Conservation (phyloP, 2,329 filamentous ascomycete genomes). For the Diaporthe sp. region DNA sequence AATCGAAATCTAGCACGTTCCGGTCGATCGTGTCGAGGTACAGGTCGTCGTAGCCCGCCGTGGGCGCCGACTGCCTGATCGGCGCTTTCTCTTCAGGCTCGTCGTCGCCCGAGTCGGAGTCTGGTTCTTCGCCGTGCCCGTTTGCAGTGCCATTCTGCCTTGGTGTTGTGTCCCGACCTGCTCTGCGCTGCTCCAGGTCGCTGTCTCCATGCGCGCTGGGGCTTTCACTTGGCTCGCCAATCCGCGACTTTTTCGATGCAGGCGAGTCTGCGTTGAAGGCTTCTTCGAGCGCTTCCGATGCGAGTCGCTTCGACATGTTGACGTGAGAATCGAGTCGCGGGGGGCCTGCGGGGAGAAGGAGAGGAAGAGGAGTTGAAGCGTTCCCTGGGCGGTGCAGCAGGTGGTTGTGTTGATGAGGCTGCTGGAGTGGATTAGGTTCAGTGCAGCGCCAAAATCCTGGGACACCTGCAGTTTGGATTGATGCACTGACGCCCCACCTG, state of each 20-base stretch:
- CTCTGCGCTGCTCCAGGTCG: constrained; percentile 50
- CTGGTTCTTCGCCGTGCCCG: constrained; percentile 53
- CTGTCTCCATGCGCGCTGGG: constrained; percentile 49
- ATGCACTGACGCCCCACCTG: constrained; percentile 36
- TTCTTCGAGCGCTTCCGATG: constrained; percentile 72
- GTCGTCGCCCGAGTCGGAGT: constrained; percentile 56
- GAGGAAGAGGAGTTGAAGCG: background rate
- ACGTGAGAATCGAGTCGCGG: constrained; percentile 52
- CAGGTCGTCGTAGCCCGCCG: constrained; percentile 92
- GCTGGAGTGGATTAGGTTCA: constrained; percentile 3
- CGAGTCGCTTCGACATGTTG: constrained; percentile 62
- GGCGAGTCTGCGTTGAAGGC: constrained; percentile 68
- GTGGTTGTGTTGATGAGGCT: constrained; percentile 24
- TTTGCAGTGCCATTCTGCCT: constrained; percentile 46
- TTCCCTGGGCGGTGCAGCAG: constrained; percentile 4
- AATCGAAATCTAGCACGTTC: constrained; percentile 95
- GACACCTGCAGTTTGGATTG: constrained; percentile 16
- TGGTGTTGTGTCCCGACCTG: constrained; percentile 33
- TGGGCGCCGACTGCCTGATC: constrained; percentile 81
- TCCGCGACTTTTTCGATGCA: constrained; percentile 70
- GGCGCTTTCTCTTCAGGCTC: constrained; percentile 58
- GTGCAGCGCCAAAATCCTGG: constrained; percentile 9
- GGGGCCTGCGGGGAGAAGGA: background rate
- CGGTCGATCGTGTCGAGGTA: constrained; percentile 98
- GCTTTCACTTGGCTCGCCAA: constrained; percentile 55